Conservation (phyloP, 2,329 filamentous ascomycete genomes). For the Botryosphaeria dothidea region DNA sequence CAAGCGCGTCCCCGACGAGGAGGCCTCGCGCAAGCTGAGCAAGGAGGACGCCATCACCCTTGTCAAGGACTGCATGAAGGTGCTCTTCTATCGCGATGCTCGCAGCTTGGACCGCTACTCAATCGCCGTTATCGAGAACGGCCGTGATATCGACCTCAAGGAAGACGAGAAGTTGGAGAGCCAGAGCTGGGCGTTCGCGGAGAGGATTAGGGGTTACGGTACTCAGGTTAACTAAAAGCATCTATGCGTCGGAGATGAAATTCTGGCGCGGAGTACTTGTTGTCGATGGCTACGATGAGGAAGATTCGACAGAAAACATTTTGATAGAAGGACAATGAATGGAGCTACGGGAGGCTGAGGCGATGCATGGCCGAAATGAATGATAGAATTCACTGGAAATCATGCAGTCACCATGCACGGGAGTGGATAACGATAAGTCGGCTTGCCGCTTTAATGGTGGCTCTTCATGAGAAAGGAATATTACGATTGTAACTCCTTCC, state of each 20-base stretch:
- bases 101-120: constrained; percentile 90
- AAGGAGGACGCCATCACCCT: constrained; percentile 78
- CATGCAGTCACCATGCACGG: background rate
- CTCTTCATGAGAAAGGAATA: constrained; percentile 7
- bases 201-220: constrained; percentile 91
- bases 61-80: constrained; percentile 95
- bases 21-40: constrained; percentile 67
- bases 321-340: background rate
- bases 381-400: constrained; percentile 8
- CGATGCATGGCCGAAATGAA: background rate
- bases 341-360: background rate
- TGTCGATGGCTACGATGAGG: background rate
- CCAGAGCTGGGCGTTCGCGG: constrained; percentile 98
- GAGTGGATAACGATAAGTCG: background rate
- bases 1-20: constrained; percentile 80
- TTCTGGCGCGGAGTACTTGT: background rate
- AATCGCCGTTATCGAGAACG: constrained; percentile 84
- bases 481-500: background rate
- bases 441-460: background rate
- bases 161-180: constrained; percentile 86
- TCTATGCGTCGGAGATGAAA: background rate
- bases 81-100: constrained; percentile 95
- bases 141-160: constrained; percentile 74
- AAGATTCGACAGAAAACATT: background rate
- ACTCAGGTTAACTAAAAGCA: constrained; percentile 60